Evolutionary conservation across 257 asterid species (phyloP).

Genomic region (Solanum neorickii): DNA sequence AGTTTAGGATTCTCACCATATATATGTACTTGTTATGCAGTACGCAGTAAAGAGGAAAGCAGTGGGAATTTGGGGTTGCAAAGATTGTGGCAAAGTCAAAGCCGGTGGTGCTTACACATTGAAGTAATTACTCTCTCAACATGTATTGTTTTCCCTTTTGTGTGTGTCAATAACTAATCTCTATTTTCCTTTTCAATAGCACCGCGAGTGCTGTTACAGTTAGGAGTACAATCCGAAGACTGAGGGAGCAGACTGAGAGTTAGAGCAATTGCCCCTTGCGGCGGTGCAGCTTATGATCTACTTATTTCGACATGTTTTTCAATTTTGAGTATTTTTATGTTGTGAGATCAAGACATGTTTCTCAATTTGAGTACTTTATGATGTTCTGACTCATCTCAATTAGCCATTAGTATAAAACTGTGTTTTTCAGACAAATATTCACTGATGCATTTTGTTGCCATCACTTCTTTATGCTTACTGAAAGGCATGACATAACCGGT

Average conservation of each 20-base stretch:
- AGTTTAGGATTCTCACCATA: neutral
- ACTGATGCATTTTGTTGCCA: neutral
- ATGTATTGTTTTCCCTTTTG: neutral
- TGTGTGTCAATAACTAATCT: neutral
- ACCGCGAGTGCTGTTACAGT: slow-evolving; percentile 1
- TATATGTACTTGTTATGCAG: neutral
- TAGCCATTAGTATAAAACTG: neutral
- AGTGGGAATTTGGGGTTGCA: slow-evolving; percentile 3
- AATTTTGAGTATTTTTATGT: neutral
- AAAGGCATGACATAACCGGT: neutral
- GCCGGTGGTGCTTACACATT: neutral
- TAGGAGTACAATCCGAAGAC: neutral
- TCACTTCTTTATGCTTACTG: neutral
- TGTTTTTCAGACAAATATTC: neutral
- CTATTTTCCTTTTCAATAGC: neutral
- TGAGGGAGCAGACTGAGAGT: slow-evolving; percentile 2
- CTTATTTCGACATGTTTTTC: neutral
- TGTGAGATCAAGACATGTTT: neutral
- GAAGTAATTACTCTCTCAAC: neutral
- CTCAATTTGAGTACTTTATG: neutral
- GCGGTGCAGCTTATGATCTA: neutral
- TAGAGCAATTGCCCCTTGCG: neutral
- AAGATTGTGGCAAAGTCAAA: neutral
- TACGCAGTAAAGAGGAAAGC: slow-evolving; percentile 1
- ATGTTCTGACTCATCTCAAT: neutral